Conservation (phyloP, 2,329 filamentous ascomycete genomes). For the Fusarium sarcochroum region DNA sequence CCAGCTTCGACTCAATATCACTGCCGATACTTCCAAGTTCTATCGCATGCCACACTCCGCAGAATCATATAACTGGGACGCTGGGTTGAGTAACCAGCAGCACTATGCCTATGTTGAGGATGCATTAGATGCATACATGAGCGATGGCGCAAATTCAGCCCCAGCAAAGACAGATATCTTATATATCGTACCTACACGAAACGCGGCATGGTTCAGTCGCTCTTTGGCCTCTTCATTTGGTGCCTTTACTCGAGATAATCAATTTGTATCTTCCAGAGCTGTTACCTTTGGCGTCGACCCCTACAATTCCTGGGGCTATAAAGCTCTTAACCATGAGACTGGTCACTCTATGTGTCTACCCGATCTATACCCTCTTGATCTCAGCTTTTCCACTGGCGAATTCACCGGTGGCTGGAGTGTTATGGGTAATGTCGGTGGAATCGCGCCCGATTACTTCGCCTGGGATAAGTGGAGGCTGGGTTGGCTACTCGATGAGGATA, state of each 20-base stretch:
- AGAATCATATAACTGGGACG: slow-evolving; percentile 48
- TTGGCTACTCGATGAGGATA: slow-evolving; percentile 53
- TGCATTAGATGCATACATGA: slow-evolving; percentile 35
- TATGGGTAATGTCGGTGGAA: slow-evolving; percentile 55
- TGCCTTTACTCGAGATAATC: background rate
- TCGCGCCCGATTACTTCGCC: slow-evolving; percentile 54
- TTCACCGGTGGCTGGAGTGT: slow-evolving; percentile 56
- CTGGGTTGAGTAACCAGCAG: slow-evolving; percentile 16
- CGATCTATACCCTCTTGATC: slow-evolving; percentile 52
- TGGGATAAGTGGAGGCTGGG: slow-evolving; percentile 59
- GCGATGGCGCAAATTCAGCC: slow-evolving; percentile 2
- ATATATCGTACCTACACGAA: slow-evolving; percentile 35
- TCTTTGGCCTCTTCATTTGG: slow-evolving; percentile 22
- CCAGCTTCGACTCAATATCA: slow-evolving; percentile 40
- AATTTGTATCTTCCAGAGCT: slow-evolving; percentile 41
- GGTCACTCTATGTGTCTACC: slow-evolving; percentile 57
- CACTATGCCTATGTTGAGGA: slow-evolving; percentile 38
- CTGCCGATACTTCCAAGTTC: slow-evolving; percentile 41
- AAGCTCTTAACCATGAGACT: slow-evolving; percentile 55
- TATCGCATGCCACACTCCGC: slow-evolving; percentile 47
- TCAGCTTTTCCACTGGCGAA: slow-evolving; percentile 38
- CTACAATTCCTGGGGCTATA: slow-evolving; percentile 50
- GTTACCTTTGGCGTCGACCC: slow-evolving; percentile 52
- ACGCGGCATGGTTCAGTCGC: slow-evolving; percentile 3
- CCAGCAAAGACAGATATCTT: slow-evolving; percentile 34